Evolutionary conservation across 2,329 filamentous ascomycete species (phyloP), one percentile per base, ranked within the genome.

Genomic region (Apiospora phragmitis): DNA sequence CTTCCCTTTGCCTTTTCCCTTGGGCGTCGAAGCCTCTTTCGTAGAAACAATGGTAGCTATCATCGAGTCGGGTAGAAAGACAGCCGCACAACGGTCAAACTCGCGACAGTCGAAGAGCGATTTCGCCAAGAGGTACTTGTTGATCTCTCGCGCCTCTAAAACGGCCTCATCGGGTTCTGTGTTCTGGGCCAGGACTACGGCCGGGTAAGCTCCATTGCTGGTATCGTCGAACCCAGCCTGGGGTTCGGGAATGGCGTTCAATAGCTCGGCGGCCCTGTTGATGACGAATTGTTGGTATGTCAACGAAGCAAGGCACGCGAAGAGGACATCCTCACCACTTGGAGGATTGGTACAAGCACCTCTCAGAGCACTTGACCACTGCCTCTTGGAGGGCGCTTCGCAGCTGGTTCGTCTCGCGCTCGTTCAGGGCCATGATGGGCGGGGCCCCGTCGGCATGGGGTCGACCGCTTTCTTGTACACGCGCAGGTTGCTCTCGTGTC

Each of bases 51-150:
- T 85, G 72, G 90, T 89, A 41, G 92, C 88, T n/a, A 94, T 87
- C 43, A 93, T 86, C n/a, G 91, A 89, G 73, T 94, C 89, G n/a
- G 94, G 93, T 1, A 97, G 86, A 78, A 97, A 97, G 49, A 97
- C 92, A 68, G 94, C 93, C 41, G 95, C 93, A 80, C 95, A 98
- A 73, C 96, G 93, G 79, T 98, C 95, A 77, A 92, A 98, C 80
- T 99, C 96, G 75, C 94, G 92, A 76, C 94, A 97, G 81, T 98
- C 95, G 79, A 98, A 98, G 75, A 97, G 92, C 0, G 95, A 93
- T 80, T 98, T 98, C 69, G 96, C 95, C 26, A 98, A 86, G 2
- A 98, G 88, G 79, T 95, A 98, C 77, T 91, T 93, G 81, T 92
- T 91, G 43, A 94, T 85, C 81, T 98, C 95, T 76, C 87, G 90